Percentiles rank a stretch among this genome's conserved stretches.
Evolutionary conservation across 1,139 yeast genomes (phyloP).

Genomic region (Eremothecium sinecaudum): DNA sequence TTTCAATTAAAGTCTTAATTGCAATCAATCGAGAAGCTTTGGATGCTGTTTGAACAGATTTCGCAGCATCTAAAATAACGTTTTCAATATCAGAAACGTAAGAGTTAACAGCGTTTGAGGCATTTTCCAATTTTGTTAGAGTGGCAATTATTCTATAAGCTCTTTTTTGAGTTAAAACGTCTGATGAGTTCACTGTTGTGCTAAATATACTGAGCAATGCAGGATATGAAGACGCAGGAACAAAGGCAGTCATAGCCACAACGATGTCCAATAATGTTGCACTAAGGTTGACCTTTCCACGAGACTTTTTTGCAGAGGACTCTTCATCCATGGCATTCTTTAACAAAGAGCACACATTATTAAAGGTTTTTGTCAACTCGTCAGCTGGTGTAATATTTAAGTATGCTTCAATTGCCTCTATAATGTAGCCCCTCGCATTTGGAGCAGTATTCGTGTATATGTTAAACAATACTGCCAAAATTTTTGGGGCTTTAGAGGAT

Average conservation of each 20-base stretch:
- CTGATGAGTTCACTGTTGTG: conserved; percentile 48
- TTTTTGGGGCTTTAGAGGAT: conserved; percentile 56
- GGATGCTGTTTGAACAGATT: conserved; percentile 60
- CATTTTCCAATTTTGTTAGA: conserved; percentile 60
- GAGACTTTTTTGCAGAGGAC: conserved; percentile 17
- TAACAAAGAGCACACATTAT: conserved; percentile 73
- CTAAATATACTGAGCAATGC: conserved; percentile 74
- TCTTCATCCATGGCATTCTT: conserved; percentile 69
- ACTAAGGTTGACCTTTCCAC: conserved; percentile 46
- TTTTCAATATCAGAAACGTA: conserved; percentile 52
- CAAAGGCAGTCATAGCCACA: conserved; percentile 76
- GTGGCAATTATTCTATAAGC: conserved; percentile 73
- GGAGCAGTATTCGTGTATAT: conserved; percentile 81
- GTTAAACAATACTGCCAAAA: conserved; percentile 80
- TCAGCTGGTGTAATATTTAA: conserved; percentile 58
- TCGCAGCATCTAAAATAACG: conserved; percentile 50
- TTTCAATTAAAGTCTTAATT: conserved; percentile 47
- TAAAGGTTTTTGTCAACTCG: conserved; percentile 67
- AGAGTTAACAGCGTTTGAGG: conserved; percentile 42
- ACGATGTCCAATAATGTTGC: conserved; percentile 86
- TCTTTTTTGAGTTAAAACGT: conserved; percentile 77
- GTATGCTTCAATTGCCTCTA: conserved; percentile 78
- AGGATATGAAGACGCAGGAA: conserved; percentile 60
- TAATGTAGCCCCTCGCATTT: conserved; percentile 71
- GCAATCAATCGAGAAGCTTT: conserved; percentile 74